Base-by-base conservation (phyloP, 495 filamentous ascomycete species). In the Saxophila tyrrhenica region DNA sequence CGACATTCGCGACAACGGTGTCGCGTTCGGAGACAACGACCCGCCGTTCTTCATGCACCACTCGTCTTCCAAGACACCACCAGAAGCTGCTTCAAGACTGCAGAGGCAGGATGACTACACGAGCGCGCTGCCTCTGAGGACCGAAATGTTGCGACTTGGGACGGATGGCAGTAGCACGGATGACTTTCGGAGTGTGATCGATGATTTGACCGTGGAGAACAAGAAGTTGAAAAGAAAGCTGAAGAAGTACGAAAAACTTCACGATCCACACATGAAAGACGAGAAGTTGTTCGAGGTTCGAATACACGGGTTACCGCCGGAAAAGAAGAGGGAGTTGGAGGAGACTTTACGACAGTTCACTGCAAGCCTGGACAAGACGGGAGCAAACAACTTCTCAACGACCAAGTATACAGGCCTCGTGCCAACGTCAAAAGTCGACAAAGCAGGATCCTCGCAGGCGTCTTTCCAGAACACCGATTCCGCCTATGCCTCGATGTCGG, bases 211-310 rank as follows among this genome's bases (percentile, higher is more conserved):
- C n/a, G 54, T 72, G 21, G 58, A 62, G 41, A 72, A 72, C 58
- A 72, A 86, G 61, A 80, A 77, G 54, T 65, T 90, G 48, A 87
- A 82, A 67, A 76, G 78, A 57, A 81, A 79, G 60, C 56, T 91
- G 54, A 80, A 72, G 61, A 79, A 79, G 51, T 84, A 84, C 56
- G 82, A 84, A 63, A 79, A 75, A 46, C 63, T 78, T 53, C 77
- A 83, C 13, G 76, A 78, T 29, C 69, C 77, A 29, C 74, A 79
- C 55, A 65, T 87, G 50, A 65, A 77, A 24, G 64, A 73, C 25
- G 85, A 90, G 17, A 86, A 82, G 57, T 69, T 90, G 2, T 87
- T 90, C 58, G 87, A 90, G 63, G 76, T 91, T 45, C 78, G 82
- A 58, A 72, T 88, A 29, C 84, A 89, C 62, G 79, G 78, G 2